Evolutionary conservation across 768 basidiomycete genomes (phyloP).

Genomic region (Leccinum imitatum): DNA sequence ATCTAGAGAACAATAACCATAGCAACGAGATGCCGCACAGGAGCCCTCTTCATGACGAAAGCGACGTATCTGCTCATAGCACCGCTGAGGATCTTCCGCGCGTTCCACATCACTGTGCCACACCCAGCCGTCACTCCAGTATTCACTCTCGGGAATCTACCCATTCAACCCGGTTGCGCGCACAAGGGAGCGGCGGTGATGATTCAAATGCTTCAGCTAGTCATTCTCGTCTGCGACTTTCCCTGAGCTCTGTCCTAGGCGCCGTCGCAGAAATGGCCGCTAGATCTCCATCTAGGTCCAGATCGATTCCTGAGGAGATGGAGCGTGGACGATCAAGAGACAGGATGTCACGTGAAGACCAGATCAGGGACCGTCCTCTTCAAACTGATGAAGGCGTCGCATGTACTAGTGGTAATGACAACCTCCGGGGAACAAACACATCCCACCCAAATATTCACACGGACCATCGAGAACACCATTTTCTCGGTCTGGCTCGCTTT

Average conservation of each 20-base stretch:
- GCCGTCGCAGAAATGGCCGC: conserved; percentile 21
- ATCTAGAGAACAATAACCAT: background rate
- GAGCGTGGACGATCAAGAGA: conserved; percentile 25
- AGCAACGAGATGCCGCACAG: background rate
- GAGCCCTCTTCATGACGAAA: background rate
- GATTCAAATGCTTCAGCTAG: background rate
- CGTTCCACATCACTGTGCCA: background rate
- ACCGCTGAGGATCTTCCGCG: conserved; percentile 26
- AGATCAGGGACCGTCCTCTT: background rate
- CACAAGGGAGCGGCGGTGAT: background rate
- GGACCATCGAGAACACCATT: conserved; percentile 16
- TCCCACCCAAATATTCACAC: background rate
- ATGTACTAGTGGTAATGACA: background rate
- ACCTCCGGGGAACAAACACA: background rate
- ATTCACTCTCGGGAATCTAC: conserved; percentile 5
- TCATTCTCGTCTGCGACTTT: conserved; percentile 20
- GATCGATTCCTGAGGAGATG: conserved; percentile 35
- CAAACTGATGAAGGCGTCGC: background rate
- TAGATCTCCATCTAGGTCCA: conserved; percentile 12
- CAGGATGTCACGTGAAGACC: conserved; percentile 9
- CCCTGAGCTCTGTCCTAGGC: conserved; percentile 18
- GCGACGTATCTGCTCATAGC: conserved; percentile 30
- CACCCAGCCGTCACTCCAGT: background rate
- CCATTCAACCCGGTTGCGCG: background rate
- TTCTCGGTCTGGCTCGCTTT: conserved; percentile 38